Evolutionary conservation across 257 asterid genomes (phyloP).

Genomic region (Rauvolfia tetraphylla): DNA sequence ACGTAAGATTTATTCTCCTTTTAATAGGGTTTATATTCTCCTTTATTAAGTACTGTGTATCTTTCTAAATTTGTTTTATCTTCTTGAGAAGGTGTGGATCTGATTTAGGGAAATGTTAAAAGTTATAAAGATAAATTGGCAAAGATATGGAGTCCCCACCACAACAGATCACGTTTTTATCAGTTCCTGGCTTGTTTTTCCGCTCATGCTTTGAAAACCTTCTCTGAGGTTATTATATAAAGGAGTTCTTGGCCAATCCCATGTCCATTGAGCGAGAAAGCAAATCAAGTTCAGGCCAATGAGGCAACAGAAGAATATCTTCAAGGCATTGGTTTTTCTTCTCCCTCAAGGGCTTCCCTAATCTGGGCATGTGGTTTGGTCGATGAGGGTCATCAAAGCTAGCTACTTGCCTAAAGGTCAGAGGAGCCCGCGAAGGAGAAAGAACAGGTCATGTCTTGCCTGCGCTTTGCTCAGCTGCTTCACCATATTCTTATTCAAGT

Average conservation of each 20-base stretch:
- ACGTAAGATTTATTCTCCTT: too few relatives aligned
- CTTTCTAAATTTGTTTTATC: too few relatives aligned
- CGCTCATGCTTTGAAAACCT: not conserved
- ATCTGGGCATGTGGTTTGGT: not conserved
- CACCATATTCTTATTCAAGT: too few relatives aligned
- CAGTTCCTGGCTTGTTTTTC: not conserved
- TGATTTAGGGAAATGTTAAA: not conserved
- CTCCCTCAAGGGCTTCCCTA: constrained; percentile 43
- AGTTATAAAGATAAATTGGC: constrained; percentile 7
- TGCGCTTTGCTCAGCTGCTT: too few relatives aligned
- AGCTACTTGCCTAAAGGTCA: too few relatives aligned
- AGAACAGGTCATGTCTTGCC: too few relatives aligned
- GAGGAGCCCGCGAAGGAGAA: too few relatives aligned
- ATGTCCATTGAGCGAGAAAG: constrained; percentile 1
- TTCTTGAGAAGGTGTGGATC: constrained; percentile 11
- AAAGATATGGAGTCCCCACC: constrained; percentile 24
- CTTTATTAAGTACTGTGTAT: too few relatives aligned
- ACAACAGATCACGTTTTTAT: not conserved
- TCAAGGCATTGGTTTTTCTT: constrained; percentile 33
- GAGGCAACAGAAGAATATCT: not conserved
- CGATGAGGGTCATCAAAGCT: too few relatives aligned
- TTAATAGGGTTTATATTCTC: too few relatives aligned
- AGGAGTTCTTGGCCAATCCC: constrained; percentile 21
- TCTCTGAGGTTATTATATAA: constrained; percentile 21
- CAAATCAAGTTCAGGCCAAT: constrained; percentile 8